Conservation (phyloP, 2,329 filamentous ascomycete genomes). For the Zarea fungicola region DNA sequence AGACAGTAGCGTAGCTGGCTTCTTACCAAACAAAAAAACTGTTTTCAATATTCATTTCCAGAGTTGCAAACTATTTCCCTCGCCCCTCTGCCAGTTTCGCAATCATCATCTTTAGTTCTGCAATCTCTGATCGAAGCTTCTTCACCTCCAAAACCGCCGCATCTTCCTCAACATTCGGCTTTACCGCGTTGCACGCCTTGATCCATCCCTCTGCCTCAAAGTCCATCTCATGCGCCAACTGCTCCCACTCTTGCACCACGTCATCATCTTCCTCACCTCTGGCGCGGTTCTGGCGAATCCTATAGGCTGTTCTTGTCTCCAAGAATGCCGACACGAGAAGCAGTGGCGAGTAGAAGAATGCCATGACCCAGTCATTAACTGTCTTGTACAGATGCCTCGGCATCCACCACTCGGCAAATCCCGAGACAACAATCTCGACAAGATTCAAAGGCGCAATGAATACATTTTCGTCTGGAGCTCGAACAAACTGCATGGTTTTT, state of each 20-base stretch:
- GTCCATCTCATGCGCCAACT: constrained; percentile 65
- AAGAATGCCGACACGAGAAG: constrained; percentile 71
- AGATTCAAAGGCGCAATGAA: constrained; percentile 96
- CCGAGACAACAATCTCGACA: constrained; percentile 75
- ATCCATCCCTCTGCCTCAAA: constrained; percentile 82
- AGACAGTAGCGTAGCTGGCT: not conserved
- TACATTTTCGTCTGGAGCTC: constrained; percentile 95
- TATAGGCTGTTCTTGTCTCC: constrained; percentile 60
- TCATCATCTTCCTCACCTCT: constrained; percentile 88
- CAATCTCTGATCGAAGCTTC: constrained; percentile 53
- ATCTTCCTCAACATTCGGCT: constrained; percentile 78
- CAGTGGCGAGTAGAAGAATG: constrained; percentile 74
- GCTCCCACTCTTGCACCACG: constrained; percentile 87
- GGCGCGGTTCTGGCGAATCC: constrained; percentile 67
- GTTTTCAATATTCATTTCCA: not conserved
- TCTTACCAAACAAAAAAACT: constrained; percentile 2
- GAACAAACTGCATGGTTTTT: constrained; percentile 95
- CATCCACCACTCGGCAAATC: constrained; percentile 94
- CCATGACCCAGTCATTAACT: constrained; percentile 88
- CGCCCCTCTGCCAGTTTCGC: constrained; percentile 21
- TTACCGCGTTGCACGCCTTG: constrained; percentile 69
- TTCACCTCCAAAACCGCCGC: constrained; percentile 65
- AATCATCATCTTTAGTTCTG: constrained; percentile 49
- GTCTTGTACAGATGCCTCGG: constrained; percentile 65
- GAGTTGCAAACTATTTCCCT: not conserved